Evolutionary conservation across 73 alveolate genomes (phyloP), one percentile per base, ranked within the genome.

Genomic region (Paramecium biaurelia): DNA sequence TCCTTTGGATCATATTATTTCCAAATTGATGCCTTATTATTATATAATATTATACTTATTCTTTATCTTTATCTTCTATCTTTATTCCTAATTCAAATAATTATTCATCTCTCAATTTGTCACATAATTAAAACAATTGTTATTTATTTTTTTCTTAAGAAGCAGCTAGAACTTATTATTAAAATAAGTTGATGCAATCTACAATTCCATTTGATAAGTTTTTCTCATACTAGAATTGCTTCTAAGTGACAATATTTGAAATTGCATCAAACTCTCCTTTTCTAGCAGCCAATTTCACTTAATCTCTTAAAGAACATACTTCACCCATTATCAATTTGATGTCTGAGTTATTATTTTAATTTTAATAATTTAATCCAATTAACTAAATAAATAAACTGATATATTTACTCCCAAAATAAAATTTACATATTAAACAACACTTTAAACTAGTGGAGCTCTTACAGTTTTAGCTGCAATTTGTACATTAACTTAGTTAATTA

Each of bases 1-100:
- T 92, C 95, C 53, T 98, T 99, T 72, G 97, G 97, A 76, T 97
- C 99, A 67, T 95, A 98, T 70, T 94, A 92, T 92, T 96, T 97
- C 99, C 99, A 98, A 38, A 96, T 89, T 4, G 99, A 90, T 53
- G 94, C 93, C 18, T 95, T 93, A 85, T 15, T 47, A 79, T 23
- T 30, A 21, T 34, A n/a, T 34, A 15, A 37, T 14, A 0, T 38
- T 38, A 6, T 74, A 74, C 59, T 68, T 59, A 43, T 1, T 76
- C 89, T 30, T 74, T 96, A 42, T 97, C 99, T 57, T 95, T 94
- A 85, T 98, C 99, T 82, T 98, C 99, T 34, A 98, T 86, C 85
- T 97, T 93, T 49, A 98, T 93, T 41, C 99, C 99, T 37, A 96
- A 89, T 43, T 96, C 43, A 20, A 98, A 98, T 67, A 98, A 95